phyloP scores from a whole-genome alignment of 1,284 basidiomycete genomes.

The Anthracocystis walkeri region DNA sequence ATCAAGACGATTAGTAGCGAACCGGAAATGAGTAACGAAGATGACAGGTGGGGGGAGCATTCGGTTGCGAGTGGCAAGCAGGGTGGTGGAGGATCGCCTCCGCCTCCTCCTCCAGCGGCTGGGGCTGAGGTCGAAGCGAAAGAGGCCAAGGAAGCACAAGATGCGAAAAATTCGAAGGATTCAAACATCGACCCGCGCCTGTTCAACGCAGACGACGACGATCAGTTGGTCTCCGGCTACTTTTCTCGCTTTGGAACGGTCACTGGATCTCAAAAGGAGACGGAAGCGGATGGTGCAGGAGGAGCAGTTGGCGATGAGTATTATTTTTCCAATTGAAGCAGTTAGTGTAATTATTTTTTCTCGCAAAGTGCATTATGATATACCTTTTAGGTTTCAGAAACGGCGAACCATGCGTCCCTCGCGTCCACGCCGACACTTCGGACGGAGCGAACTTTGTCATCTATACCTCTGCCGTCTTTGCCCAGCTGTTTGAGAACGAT shows the following conservation, averaged over 20 bases:
- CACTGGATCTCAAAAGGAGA: conserved; percentile 8
- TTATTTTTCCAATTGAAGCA: conserved; percentile 35
- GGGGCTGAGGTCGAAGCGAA: not conserved
- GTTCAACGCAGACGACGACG: not conserved
- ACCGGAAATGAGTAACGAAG: conserved; percentile 5
- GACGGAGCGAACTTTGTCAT: conserved; percentile 57
- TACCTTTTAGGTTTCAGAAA: conserved; percentile 25
- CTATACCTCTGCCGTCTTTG: conserved; percentile 46
- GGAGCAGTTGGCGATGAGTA: conserved; percentile 30
- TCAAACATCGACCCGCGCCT: conserved; percentile 14
- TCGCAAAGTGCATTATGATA: too few relatives aligned
- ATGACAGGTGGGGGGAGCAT: conserved; percentile 5
- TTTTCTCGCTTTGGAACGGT: conserved; percentile 41
- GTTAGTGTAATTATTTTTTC: too few relatives aligned
- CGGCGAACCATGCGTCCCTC: conserved; percentile 57
- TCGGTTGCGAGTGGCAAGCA: conserved; percentile 1
- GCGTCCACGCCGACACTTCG: conserved; percentile 60
- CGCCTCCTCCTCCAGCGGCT: not conserved
- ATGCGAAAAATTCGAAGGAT: not conserved
- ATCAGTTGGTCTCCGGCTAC: conserved; percentile 2
- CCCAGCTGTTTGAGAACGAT: conserved; percentile 80
- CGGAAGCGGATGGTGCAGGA: not conserved
- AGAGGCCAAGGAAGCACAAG: not conserved
- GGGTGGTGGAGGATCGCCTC: not conserved
- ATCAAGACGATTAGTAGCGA: conserved; percentile 38